Base-by-base conservation (phyloP, 2,329 filamentous ascomycete species). In the Falciphora oryzae region DNA sequence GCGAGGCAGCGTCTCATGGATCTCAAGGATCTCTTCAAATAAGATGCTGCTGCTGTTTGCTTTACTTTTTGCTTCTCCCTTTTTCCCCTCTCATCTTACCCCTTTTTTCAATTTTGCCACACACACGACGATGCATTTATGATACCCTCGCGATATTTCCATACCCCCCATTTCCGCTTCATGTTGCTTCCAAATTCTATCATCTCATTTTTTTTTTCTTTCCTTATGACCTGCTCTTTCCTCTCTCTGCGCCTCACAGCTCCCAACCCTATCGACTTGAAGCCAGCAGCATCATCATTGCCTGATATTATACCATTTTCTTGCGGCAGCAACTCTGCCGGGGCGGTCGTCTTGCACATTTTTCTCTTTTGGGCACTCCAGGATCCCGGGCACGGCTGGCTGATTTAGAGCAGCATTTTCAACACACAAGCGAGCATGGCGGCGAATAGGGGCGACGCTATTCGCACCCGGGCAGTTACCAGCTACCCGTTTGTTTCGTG, bases 11-110 rank as follows among this genome's bases (percentile, higher is more conserved):
- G 73, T 8, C 66, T 75, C 57, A 79, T 82, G 78, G 85, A 87
- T 67, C 72, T 87, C 65, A 80, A 83, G 62, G 85, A 82, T 69
- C 79, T 87, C 44, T 87, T 87, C 75, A 66, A 65, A 27, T 70
- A 65, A 29, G 16, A 35, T 25, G 8, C n/a, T 18, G 4, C 8
- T 38, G 8, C 62, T 14, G n/a, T 25, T 22, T 22, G 16, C 11
- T 38, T 13, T 31, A 27, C 29, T 18, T 32, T 18, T 29, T n/a
- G 25, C 22, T 56, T 27, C 25, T 57, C 22, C 25, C 6, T 53
- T 29, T 53, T 53, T 61, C 25, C 38, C 32, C 14, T n/a, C 25
- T 57, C 18, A 27, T 27, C 59, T 28, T 11, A 32, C 62, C 22
- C 35, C 25, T 60, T 29, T 28, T 60, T 29, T 61, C n/a, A n/a